Base-by-base conservation (phyloP, 805 yeast genomes). In the Saturnispora sekii region DNA sequence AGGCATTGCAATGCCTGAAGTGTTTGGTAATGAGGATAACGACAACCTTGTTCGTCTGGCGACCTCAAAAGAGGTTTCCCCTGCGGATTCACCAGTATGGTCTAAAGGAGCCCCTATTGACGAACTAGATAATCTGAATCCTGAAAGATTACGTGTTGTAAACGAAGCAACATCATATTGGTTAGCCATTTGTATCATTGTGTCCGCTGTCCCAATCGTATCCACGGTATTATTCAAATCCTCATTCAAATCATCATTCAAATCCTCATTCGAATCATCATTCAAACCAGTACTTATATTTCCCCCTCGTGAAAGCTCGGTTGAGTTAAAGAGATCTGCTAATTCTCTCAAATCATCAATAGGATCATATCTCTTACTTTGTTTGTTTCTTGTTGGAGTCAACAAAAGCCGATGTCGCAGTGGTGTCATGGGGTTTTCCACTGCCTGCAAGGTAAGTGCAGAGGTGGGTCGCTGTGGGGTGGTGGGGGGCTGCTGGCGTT, bases 1-100 rank as follows among this genome's bases (percentile, higher is more conserved):
- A 1, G 67, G 67, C 7, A 63, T 43, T 1, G 67, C 66, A 17
- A 63, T 53, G 40, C 59, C 61, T 1, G 64, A 53, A 11, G 60
- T 61, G n/a, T 52, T 50, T 4, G 56, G 51, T 5, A 54, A 16
- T 2, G 60, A 50, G 15, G 56, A 60, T 11, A 59, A 21, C 1
- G 64, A 59, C 21, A 61, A 44, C 29, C 64, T 32, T 4, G 45
- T 41, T 30, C 40, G 16, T 12, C 33, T 35, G n/a, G 15, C 21
- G 34, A 41, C 53, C 48, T 10, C 60, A 54, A 16, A 52, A 56
- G 48, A 15, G 55, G 55, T 5, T 53, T 51, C 45, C 7, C 21
- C 40, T 39, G 52, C 37, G 48, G 56, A n/a, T 50, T 40, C 34
- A 21, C 45, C 44, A 36, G 31, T 21, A 21, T 21, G 26, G 6